Conservation (phyloP, 2,329 filamentous ascomycete species). For the Hymenoscyphus albidus region DNA sequence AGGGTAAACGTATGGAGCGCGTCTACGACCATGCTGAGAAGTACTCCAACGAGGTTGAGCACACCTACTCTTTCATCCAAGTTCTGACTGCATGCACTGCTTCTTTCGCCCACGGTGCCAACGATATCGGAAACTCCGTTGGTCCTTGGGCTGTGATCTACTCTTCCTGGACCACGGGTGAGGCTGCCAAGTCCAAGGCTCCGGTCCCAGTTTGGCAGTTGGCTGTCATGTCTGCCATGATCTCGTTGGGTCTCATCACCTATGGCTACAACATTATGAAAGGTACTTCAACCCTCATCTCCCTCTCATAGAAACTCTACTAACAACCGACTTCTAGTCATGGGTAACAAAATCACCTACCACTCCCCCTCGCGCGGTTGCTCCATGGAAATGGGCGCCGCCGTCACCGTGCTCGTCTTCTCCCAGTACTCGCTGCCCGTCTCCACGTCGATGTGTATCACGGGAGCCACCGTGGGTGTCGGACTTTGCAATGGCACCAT, state of each 20-base stretch:
- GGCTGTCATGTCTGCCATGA: slow-evolving; percentile 60
- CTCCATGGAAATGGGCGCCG: slow-evolving; percentile 78
- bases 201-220: slow-evolving; percentile 73
- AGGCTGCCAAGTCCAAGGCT: slow-evolving; percentile 57
- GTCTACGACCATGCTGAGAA: slow-evolving; percentile 63
- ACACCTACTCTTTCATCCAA: slow-evolving; percentile 53
- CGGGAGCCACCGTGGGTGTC: slow-evolving; percentile 73
- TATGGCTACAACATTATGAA: slow-evolving; percentile 87
- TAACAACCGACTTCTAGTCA: slow-evolving; percentile 48
- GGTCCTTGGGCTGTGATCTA: slow-evolving; percentile 70
- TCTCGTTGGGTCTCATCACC: slow-evolving; percentile 65
- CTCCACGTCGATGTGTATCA: slow-evolving; percentile 77
- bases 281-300: slow-evolving; percentile 43
- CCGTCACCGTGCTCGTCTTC: slow-evolving; percentile 72
- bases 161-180: slow-evolving; percentile 61
- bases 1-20: slow-evolving; percentile 66
- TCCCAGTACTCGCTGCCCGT: slow-evolving; percentile 72
- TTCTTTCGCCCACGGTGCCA: slow-evolving; percentile 63
- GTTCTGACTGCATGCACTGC: slow-evolving; percentile 49
- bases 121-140: slow-evolving; percentile 70
- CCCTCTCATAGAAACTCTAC: slow-evolving; percentile 1
- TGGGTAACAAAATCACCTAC: slow-evolving; percentile 78
- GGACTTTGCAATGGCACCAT: slow-evolving; percentile 70
- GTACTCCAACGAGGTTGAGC: slow-evolving; percentile 67
- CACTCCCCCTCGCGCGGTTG: slow-evolving; percentile 56